These are phyloP conservation scores for Adiantum capillusveneris DNA, from an alignment of 75 land plant genomes.

Conservation along the genomic window DNA sequence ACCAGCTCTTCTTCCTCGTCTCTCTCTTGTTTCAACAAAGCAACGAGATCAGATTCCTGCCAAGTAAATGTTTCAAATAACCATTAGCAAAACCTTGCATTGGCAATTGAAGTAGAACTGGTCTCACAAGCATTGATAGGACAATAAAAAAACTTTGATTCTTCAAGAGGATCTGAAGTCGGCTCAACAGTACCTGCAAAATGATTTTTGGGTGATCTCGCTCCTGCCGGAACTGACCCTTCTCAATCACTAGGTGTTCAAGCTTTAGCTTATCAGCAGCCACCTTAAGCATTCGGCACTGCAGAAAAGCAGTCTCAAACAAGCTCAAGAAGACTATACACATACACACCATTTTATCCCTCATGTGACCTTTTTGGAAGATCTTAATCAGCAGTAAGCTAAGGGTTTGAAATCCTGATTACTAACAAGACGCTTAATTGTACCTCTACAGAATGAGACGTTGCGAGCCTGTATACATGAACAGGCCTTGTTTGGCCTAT, in stretches of 20 bases:
- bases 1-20: conserved; percentile 67
- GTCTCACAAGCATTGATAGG: too few species aligned
- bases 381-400: too few species aligned
- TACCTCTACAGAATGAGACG: too few species aligned
- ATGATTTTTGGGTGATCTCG: conserved; percentile 23
- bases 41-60: conserved; percentile 74
- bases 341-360: too few species aligned
- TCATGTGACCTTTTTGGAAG: too few species aligned
- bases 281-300: conserved; percentile 77
- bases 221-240: conserved; percentile 85
- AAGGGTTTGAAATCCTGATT: too few species aligned
- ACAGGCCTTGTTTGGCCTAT: conserved; percentile 99
- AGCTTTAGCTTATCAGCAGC: conserved; percentile 81
- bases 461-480: conserved; percentile 67
- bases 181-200: conserved; percentile 21
- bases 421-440: too few species aligned
- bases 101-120: too few species aligned
- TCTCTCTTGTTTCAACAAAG: conserved; percentile 52
- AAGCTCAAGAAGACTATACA: too few species aligned
- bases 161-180: too few species aligned
- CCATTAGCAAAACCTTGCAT: neutral
- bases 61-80: neutral
- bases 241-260: conserved; percentile 87
- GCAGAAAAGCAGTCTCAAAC: neutral
- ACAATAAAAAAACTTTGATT: too few species aligned